A percentile compares a stretch with the other conserved stretches of the same genome.
Conservation (phyloP, 2,329 filamentous ascomycete genomes). For the Verticillium nonalfalfae region DNA sequence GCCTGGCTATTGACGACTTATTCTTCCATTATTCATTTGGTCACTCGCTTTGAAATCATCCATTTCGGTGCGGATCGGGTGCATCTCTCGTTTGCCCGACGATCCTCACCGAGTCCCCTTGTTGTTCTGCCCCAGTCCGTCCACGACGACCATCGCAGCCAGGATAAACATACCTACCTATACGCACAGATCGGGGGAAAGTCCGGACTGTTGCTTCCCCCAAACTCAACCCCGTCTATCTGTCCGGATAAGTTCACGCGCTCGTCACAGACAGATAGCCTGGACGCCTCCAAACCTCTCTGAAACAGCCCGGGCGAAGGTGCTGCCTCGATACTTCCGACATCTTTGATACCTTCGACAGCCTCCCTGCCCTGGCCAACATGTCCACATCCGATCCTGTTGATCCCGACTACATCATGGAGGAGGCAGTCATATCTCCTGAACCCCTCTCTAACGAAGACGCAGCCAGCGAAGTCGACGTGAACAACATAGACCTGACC, state of each 20-base stretch:
- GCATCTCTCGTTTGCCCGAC: neutral
- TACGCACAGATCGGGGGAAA: neutral
- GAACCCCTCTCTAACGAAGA: constrained; percentile 22
- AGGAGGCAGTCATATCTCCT: constrained; percentile 24
- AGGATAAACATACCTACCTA: neutral
- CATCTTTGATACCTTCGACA: neutral
- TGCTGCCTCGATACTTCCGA: neutral
- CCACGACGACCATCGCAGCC: neutral
- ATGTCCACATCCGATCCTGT: neutral
- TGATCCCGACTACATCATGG: constrained; percentile 12
- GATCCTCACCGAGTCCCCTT: neutral
- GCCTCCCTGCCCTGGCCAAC: neutral
- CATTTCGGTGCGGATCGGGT: neutral
- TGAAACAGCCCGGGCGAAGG: neutral
- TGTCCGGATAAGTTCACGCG: neutral
- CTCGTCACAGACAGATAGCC: neutral
- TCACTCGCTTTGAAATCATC: neutral
- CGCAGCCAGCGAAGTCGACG: constrained; percentile 20
- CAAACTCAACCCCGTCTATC: neutral
- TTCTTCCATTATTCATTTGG: neutral
- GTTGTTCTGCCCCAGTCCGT: neutral
- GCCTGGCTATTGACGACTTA: neutral
- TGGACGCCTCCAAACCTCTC: neutral
- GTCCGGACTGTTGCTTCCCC: neutral
- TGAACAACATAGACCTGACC: constrained; percentile 27